A percentile compares a stretch with the other conserved stretches of the same genome.
Conservation (phyloP, 257 asterid genomes). For the Solanum appendiculatum region DNA sequence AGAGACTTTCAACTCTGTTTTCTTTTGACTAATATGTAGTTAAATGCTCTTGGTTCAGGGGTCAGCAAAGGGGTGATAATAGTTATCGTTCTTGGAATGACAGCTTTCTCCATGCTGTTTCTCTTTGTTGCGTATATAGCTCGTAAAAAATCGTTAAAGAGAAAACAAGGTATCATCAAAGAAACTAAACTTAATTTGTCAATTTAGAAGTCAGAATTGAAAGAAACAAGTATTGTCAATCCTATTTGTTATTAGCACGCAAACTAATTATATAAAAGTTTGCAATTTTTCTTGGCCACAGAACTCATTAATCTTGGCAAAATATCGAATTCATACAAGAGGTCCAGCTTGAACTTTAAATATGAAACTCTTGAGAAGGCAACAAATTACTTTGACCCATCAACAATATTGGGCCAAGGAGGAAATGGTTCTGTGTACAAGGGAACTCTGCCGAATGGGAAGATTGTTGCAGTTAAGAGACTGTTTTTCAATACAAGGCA, state of each 20-base stretch:
- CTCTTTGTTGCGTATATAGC: slow-evolving; percentile 36
- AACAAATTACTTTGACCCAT: neutral
- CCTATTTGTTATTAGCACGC: neutral
- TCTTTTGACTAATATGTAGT: neutral
- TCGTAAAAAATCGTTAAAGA: slow-evolving; percentile 25
- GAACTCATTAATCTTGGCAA: neutral
- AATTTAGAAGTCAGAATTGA: neutral
- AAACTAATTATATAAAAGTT: neutral
- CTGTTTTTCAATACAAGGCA: slow-evolving; percentile 3
- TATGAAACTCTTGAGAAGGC: slow-evolving; percentile 5
- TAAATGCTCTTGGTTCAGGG: slow-evolving; percentile 13
- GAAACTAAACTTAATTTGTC: neutral
- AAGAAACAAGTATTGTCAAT: neutral
- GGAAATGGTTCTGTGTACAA: slow-evolving; percentile 3
- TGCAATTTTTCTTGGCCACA: neutral
- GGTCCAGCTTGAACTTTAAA: neutral
- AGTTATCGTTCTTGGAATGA: slow-evolving; percentile 42
- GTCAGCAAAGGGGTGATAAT: slow-evolving; percentile 29
- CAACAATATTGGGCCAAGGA: neutral
- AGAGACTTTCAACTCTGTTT: neutral
- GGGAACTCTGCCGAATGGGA: slow-evolving; percentile 3
- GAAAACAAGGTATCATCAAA: slow-evolving; percentile 41
- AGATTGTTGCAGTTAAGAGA: slow-evolving; percentile 8
- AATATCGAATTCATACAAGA: neutral
- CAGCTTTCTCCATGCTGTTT: slow-evolving; percentile 56